A percentile compares a stretch with the other conserved stretches of the same genome.
phyloP scores from a whole-genome alignment of 176 grass and related monocot species.

The Musa acuminata region DNA sequence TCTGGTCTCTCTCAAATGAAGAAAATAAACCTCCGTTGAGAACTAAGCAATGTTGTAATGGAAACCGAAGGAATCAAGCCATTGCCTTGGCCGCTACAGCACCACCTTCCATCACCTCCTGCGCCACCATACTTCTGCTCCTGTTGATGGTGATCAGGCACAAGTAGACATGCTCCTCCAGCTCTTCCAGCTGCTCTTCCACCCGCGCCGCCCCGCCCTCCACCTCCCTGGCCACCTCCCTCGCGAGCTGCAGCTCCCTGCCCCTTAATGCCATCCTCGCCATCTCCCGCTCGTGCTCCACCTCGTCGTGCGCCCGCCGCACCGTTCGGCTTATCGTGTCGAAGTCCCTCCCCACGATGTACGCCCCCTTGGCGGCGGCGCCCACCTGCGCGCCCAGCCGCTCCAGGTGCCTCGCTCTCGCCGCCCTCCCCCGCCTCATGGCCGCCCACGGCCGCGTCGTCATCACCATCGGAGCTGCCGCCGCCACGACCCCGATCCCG shows the following conservation, averaged over 20 bases:
- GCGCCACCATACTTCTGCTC: conserved; percentile 51
- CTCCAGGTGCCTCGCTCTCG: background rate
- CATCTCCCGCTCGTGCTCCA: conserved; percentile 75
- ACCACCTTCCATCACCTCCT: background rate
- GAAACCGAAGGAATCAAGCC: background rate
- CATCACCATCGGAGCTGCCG: no score
- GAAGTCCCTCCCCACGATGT: conserved; percentile 67
- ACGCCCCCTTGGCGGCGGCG: conserved; percentile 63
- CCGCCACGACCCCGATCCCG: conserved; percentile 23
- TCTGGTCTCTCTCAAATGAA: no score
- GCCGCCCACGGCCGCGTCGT: background rate
- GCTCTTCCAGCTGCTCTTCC: conserved; percentile 50
- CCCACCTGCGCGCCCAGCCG: conserved; percentile 29
- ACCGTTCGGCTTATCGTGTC: conserved; percentile 83
- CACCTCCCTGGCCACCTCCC: conserved; percentile 20
- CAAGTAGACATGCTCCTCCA: conserved; percentile 78
- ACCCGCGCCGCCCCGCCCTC: conserved; percentile 44
- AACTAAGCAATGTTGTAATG: no score
- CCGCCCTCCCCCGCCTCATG: background rate
- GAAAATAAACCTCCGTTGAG: no score
- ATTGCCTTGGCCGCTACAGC: background rate
- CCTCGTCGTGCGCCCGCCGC: conserved; percentile 65
- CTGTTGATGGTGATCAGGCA: conserved; percentile 84
- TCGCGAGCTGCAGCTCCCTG: conserved; percentile 4
- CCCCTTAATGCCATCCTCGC: conserved; percentile 41